Conservation (phyloP, 441 rosid genomes). For the Populus hybrid region DNA sequence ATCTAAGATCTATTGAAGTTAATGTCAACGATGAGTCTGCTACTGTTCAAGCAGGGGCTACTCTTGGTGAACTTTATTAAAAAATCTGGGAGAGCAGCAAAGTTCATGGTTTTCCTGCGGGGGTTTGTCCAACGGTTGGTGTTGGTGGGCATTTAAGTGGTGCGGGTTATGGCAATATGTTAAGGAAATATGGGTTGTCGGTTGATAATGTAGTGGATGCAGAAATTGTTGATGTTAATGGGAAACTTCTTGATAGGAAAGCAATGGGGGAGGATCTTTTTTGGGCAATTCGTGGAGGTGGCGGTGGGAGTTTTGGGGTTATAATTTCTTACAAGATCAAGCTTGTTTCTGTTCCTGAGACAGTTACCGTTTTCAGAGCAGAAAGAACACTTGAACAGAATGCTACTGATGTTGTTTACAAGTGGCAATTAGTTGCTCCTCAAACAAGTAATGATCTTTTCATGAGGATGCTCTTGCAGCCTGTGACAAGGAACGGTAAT, state of each 20-base stretch:
- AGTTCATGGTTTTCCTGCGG: conserved; percentile 59
- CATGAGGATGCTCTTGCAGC: conserved; percentile 55
- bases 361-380: conserved; percentile 50
- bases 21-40: conserved; percentile 36
- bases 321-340: conserved; percentile 51
- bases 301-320: conserved; percentile 68
- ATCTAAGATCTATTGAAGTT: conserved; percentile 36
- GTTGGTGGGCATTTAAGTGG: conserved; percentile 72
- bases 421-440: conserved; percentile 51
- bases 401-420: conserved; percentile 37
- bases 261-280: conserved; percentile 73
- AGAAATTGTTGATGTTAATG: conserved; percentile 53
- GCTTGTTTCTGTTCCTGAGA: conserved; percentile 50
- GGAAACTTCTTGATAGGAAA: conserved; percentile 45
- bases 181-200: conserved; percentile 55
- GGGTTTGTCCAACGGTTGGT: conserved; percentile 63
- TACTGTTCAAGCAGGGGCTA: conserved; percentile 63
- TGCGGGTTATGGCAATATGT: conserved; percentile 58
- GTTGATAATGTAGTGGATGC: conserved; percentile 57
- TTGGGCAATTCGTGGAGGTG: conserved; percentile 78
- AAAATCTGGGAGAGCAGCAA: conserved; percentile 44
- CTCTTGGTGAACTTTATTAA: conserved; percentile 64
- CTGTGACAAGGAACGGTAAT: conserved; percentile 25
- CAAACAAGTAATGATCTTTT: conserved; percentile 39
- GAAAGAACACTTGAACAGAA: conserved; percentile 29